Base-by-base conservation (phyloP, 1,139 yeast species). In the Arxiozyma slooffiae region DNA sequence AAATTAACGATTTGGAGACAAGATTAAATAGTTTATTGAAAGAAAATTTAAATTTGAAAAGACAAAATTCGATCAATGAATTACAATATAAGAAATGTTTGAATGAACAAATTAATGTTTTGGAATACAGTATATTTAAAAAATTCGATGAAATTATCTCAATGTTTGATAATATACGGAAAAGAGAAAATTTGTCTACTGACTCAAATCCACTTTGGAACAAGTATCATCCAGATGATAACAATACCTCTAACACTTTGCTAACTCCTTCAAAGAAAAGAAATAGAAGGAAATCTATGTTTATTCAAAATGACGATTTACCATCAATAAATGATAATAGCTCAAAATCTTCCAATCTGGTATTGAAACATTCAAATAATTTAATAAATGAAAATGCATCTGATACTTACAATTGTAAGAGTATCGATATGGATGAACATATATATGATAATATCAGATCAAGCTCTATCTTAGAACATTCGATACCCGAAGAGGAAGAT, bases 1-100 rank as follows among this genome's bases (percentile, higher is more conserved):
- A 71, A 53, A 69, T 82, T 18, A 66, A 74, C 1, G 79, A 75
- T 26, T 64, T 82, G 64, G 86, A 82, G 60, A 59, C 65, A 16
- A 74, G 70, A 53, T 62, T 78, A 22, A 69, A 75, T 43, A 75
- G 72, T 22, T 63, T 77, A 53, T 71, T 77, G 17, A 72, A 70
- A 51, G 81, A 79, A 53, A 76, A 78, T 54, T 66, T 76, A 44
- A 58, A 60, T 9, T 55, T 75, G 20, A 65, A 75, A 47, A 71
- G 72, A 7, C 64, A 64, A 42, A 65, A 66, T 36, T 64, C 69
- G 2, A 54, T 63, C 48, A 56, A 54, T 21, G 70, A 68, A 42
- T 60, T 62, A 37, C 60, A 61, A 26, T 62, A 66, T 40, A 67
- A 67, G 47, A 65, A 66, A 38, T 58, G 63, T 52, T 55, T 75